These are phyloP conservation scores for Cordyceps militaris DNA, from an alignment of 2,329 filamentous ascomycete genomes.

Conservation along the genomic window DNA sequence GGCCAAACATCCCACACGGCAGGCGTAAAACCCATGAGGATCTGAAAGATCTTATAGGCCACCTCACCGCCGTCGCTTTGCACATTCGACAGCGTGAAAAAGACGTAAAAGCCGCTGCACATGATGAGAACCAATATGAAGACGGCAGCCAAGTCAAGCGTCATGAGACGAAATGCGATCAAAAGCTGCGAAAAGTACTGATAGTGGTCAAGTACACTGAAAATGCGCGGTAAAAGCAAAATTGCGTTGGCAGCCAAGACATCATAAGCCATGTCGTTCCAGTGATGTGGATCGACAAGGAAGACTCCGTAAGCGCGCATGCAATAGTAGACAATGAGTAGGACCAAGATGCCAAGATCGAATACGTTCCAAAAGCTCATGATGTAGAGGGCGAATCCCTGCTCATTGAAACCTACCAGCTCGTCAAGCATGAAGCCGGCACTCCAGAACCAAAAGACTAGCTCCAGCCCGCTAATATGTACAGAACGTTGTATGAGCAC, in stretches of 20 bases:
- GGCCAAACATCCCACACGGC: constrained; percentile 90
- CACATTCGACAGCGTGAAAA: constrained; percentile 75
- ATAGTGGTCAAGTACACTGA: constrained; percentile 90
- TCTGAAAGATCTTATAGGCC: constrained; percentile 88
- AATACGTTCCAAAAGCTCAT: constrained; percentile 98
- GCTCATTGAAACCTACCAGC: constrained; percentile 91
- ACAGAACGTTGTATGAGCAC: constrained; percentile 70
- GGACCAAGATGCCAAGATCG: constrained; percentile 78
- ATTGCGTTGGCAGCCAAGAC: constrained; percentile 89
- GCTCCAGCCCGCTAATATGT: constrained; percentile 74
- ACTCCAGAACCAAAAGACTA: constrained; percentile 97
- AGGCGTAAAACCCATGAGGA: constrained; percentile 92
- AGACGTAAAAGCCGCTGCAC: constrained; percentile 93
- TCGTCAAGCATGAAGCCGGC: constrained; percentile 96
- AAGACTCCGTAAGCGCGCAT: constrained; percentile 84
- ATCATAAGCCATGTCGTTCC: constrained; percentile 84
- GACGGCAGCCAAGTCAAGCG: constrained; percentile 77
- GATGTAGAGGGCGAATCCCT: constrained; percentile 92
- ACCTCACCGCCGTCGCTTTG: constrained; percentile 64
- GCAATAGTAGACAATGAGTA: constrained; percentile 84
- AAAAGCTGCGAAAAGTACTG: constrained; percentile 92
- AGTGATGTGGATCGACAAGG: constrained; percentile 64
- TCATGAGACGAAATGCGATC: constrained; percentile 92
- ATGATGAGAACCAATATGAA: constrained; percentile 77
- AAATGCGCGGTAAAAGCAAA: constrained; percentile 80